A percentile compares a stretch with the other conserved stretches of the same genome.
These are phyloP conservation scores for Mycena maculata DNA, from an alignment of 768 basidiomycete genomes.

Conservation along the genomic window DNA sequence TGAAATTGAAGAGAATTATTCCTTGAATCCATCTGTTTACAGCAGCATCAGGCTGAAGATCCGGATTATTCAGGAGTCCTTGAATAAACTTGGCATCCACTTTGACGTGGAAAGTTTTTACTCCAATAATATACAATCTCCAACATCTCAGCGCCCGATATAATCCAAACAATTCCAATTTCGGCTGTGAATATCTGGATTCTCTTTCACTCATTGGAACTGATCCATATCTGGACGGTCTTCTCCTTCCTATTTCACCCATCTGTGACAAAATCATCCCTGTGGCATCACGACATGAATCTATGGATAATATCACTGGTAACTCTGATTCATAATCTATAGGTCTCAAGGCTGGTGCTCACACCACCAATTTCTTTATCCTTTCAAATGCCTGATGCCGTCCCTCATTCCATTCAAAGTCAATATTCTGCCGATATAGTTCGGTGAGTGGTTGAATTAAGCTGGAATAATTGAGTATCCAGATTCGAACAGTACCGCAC, in stretches of 20 bases:
- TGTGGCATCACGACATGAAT: constrained; percentile 43
- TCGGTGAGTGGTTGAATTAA: constrained; percentile 33
- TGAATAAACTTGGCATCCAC: constrained; percentile 50
- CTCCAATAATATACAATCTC: constrained; percentile 43
- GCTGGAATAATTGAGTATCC: constrained; percentile 36
- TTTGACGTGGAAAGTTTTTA: constrained; percentile 42
- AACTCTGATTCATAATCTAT: constrained; percentile 45
- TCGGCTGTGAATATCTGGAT: constrained; percentile 46
- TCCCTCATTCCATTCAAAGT: constrained; percentile 43
- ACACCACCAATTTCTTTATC: constrained; percentile 26
- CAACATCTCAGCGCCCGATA: constrained; percentile 43
- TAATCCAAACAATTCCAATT: constrained; percentile 47
- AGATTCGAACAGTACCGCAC: constrained; percentile 38
- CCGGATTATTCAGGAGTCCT: constrained; percentile 49
- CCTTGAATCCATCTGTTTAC: constrained; percentile 50
- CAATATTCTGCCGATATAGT: constrained; percentile 28
- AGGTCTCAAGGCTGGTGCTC: constrained; percentile 40
- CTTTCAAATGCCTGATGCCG: constrained; percentile 38
- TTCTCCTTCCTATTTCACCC: constrained; percentile 37
- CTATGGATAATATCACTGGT: constrained; percentile 46
- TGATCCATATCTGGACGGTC: constrained; percentile 46
- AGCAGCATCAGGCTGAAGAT: constrained; percentile 43
- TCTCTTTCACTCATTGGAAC: constrained; percentile 45
- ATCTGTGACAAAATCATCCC: constrained; percentile 48
- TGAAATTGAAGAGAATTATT: constrained; percentile 48